phyloP scores from a whole-genome alignment of 164 flowering plant genomes.

The Saururus chinensis region DNA sequence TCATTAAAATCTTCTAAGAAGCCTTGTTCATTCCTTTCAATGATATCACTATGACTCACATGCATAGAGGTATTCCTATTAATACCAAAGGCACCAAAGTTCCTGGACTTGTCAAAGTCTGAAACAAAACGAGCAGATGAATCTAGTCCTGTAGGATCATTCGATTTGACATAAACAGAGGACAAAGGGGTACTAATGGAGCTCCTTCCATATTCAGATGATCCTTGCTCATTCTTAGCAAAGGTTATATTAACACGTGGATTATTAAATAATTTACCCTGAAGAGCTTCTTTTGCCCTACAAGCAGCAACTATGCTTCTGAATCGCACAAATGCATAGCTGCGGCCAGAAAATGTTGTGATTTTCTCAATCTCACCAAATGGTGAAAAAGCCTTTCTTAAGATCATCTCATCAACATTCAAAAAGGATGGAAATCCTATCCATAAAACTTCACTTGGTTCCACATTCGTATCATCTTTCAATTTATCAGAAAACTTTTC shows the following conservation, averaged over 20 bases:
- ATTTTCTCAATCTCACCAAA: conserved; percentile 88
- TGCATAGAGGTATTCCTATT: conserved; percentile 21
- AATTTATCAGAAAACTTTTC: conserved; percentile 38
- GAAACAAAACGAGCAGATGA: conserved; percentile 37
- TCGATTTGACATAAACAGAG: conserved; percentile 24
- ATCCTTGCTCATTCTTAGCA: conserved; percentile 58
- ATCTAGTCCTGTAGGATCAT: conserved; percentile 21
- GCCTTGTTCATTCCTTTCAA: conserved; percentile 34
- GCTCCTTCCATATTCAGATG: conserved; percentile 38
- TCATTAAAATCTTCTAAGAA: conserved; percentile 32
- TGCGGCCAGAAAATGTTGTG: conserved; percentile 81
- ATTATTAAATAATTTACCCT: conserved; percentile 86
- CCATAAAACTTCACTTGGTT: conserved; percentile 91
- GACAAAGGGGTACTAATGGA: conserved; percentile 30
- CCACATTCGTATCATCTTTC: conserved; percentile 49
- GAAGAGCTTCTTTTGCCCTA: conserved; percentile 87
- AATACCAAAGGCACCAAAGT: conserved; percentile 25
- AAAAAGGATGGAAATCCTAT: conserved; percentile 75
- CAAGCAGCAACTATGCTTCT: conserved; percentile 51
- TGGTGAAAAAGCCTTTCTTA: conserved; percentile 75
- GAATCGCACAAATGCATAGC: conserved; percentile 84
- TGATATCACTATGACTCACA: conserved; percentile 11
- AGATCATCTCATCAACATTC: conserved; percentile 60
- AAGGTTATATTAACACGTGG: conserved; percentile 91
- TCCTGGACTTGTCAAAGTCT: conserved; percentile 32